Percentiles rank a stretch among this genome's conserved stretches.
Conservation (phyloP, 441 rosid genomes). For the Populus trichocarpa region DNA sequence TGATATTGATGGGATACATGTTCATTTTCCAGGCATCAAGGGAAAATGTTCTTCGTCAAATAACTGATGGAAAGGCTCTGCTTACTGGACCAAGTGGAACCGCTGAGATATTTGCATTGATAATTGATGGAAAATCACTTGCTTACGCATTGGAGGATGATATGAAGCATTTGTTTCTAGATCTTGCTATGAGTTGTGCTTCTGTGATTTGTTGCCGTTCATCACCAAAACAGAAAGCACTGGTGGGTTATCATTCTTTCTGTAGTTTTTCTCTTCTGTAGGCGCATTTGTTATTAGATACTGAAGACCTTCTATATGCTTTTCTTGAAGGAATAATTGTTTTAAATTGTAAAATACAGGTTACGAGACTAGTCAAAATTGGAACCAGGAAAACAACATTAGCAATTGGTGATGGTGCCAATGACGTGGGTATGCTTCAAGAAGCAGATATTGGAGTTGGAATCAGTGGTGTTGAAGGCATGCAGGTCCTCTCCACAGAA, state of each 20-base stretch:
- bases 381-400: conserved; percentile 61
- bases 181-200: conserved; percentile 69
- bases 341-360: conserved; percentile 34
- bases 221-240: conserved; percentile 87
- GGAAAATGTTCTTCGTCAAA: conserved; percentile 46
- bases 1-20: neutral
- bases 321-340: neutral
- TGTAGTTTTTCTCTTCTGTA: neutral
- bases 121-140: conserved; percentile 75
- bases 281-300: neutral
- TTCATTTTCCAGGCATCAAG: conserved; percentile 43
- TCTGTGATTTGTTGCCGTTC: conserved; percentile 89
- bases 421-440: conserved; percentile 90
- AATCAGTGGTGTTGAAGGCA: conserved; percentile 71
- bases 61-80: conserved; percentile 41
- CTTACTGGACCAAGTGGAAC: conserved; percentile 42
- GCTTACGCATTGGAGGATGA: conserved; percentile 63
- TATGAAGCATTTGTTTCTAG: conserved; percentile 51
- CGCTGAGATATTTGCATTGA: conserved; percentile 56
- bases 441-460: conserved; percentile 43
- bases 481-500: conserved; percentile 52
- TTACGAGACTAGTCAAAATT: conserved; percentile 64
- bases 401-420: conserved; percentile 85
- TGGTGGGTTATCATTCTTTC: conserved; percentile 38
- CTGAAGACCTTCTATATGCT: neutral